Evolutionary conservation across 1,139 yeast species (phyloP).

Genomic region (Arxiozyma slooffiae): DNA sequence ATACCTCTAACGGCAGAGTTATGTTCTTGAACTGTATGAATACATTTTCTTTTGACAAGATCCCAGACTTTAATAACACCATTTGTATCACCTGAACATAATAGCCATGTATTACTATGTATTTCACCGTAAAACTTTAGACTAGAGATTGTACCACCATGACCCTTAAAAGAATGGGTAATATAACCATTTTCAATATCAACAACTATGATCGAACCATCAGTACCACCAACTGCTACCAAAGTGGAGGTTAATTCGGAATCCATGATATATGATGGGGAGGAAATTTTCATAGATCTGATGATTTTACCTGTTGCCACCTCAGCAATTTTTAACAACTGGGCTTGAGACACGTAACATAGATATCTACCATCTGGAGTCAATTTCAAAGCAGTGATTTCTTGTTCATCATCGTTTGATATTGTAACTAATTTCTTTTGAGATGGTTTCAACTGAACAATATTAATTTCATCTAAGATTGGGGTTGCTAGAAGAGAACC

Average conservation of each 20-base stretch:
- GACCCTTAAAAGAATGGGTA: slow-evolving; percentile 89
- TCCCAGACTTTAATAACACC: slow-evolving; percentile 87
- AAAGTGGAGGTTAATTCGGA: slow-evolving; percentile 75
- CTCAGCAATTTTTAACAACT: slow-evolving; percentile 59
- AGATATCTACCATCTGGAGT: slow-evolving; percentile 67
- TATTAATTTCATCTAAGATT: slow-evolving; percentile 58
- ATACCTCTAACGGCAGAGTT: slow-evolving; percentile 80
- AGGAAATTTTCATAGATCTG: slow-evolving; percentile 49
- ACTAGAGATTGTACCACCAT: slow-evolving; percentile 84
- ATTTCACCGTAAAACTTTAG: slow-evolving; percentile 64
- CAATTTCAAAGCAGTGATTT: slow-evolving; percentile 60
- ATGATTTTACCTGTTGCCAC: slow-evolving; percentile 36
- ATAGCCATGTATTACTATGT: slow-evolving; percentile 62
- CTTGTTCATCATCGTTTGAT: slow-evolving; percentile 76
- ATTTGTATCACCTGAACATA: slow-evolving; percentile 81
- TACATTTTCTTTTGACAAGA: slow-evolving; percentile 64
- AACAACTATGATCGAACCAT: slow-evolving; percentile 86
- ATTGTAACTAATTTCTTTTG: slow-evolving; percentile 45
- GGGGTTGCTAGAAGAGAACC: slow-evolving; percentile 74
- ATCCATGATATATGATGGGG: slow-evolving; percentile 75
- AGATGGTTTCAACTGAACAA: slow-evolving; percentile 51
- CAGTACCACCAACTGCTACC: slow-evolving; percentile 91
- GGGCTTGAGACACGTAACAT: slow-evolving; percentile 74
- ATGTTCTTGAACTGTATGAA: slow-evolving; percentile 63
- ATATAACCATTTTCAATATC: slow-evolving; percentile 81